These are phyloP conservation scores for Knoxdaviesia proteae DNA, from an alignment of 2,329 filamentous ascomycete genomes.

Conservation along the genomic window DNA sequence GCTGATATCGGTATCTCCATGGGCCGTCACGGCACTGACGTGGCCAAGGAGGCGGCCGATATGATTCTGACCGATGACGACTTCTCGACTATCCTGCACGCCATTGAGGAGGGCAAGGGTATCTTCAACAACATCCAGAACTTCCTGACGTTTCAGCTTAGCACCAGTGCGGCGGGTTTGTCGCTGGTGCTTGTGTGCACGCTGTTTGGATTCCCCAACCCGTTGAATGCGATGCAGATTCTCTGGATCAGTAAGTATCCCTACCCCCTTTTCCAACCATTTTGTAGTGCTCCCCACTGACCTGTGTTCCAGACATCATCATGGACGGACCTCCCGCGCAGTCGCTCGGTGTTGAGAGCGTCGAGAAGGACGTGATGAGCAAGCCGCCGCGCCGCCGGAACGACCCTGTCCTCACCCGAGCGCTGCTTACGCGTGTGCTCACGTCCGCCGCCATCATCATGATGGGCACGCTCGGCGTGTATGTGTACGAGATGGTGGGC, in stretches of 20 bases:
- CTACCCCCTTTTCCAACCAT: background rate
- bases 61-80: constrained; percentile 85
- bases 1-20: constrained; percentile 97
- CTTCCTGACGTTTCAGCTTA: constrained; percentile 95
- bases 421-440: constrained; percentile 65
- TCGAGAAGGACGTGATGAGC: constrained; percentile 86
- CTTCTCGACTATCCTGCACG: constrained; percentile 77
- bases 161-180: constrained; percentile 84
- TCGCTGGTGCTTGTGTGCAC: constrained; percentile 85
- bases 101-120: constrained; percentile 96
- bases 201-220: constrained; percentile 80
- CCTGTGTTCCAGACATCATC: constrained; percentile 55
- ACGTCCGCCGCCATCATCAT: constrained; percentile 81
- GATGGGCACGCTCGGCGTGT: constrained; percentile 75
- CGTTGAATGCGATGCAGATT: constrained; percentile 98
- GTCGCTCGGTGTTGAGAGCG: constrained; percentile 84
- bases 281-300: constrained; percentile 4
- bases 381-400: constrained; percentile 66
- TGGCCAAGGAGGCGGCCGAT: constrained; percentile 88
- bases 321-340: constrained; percentile 98
- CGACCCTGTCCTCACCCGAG: constrained; percentile 75
- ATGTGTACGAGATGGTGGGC: constrained; percentile 73
- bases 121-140: constrained; percentile 99
- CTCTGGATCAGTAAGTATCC: constrained; percentile 86
- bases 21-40: constrained; percentile 86